These are phyloP conservation scores for Camellia lanceoleosa DNA, from an alignment of 148 eudicot species.

Conservation along the genomic window DNA sequence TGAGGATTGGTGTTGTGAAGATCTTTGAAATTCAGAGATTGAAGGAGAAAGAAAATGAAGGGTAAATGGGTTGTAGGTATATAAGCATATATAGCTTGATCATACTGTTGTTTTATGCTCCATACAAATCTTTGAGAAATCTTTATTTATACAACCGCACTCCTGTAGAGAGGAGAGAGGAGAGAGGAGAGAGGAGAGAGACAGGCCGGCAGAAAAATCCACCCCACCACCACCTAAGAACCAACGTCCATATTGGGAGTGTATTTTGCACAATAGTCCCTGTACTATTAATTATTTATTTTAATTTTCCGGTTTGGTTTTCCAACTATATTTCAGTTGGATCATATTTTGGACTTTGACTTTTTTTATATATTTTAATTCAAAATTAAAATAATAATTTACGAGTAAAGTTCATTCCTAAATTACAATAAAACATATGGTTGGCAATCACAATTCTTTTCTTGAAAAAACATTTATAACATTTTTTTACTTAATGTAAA, in stretches of 20 bases:
- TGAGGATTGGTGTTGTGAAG: background rate
- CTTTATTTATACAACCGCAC: background rate
- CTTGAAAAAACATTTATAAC: too few relatives aligned
- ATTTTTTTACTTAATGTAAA: too few relatives aligned
- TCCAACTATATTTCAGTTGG: too few relatives aligned
- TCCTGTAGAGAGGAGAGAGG: background rate
- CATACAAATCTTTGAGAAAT: background rate
- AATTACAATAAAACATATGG: too few relatives aligned
- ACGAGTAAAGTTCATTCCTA: too few relatives aligned
- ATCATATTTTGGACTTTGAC: too few relatives aligned
- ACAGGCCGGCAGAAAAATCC: background rate
- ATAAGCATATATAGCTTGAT: background rate
- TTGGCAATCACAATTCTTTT: too few relatives aligned
- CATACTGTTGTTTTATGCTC: background rate
- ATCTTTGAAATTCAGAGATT: background rate
- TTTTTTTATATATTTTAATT: too few relatives aligned
- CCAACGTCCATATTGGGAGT: background rate
- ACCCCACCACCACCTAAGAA: background rate
- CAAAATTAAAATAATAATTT: too few relatives aligned
- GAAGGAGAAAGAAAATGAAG: background rate
- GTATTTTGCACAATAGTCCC: constrained; percentile 5
- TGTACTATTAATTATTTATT: background rate
- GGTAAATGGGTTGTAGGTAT: background rate
- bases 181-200: constrained; percentile 5
- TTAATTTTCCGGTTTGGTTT: too few relatives aligned